Evolutionary conservation across 768 basidiomycete genomes (phyloP).

Genomic region (Hygrocybe punicea): DNA sequence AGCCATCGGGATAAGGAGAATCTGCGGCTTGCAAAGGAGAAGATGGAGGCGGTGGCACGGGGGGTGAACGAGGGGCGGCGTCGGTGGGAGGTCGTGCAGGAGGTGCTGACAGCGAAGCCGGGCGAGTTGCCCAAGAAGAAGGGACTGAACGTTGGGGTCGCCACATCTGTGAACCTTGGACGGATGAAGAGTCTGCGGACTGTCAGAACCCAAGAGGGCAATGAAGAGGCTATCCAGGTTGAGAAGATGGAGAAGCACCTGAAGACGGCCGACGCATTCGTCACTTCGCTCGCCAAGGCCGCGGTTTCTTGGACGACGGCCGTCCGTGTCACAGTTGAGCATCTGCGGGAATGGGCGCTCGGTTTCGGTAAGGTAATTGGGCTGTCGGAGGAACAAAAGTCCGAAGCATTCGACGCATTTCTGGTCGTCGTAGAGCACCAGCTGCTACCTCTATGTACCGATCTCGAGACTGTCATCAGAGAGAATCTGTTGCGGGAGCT

Average conservation of each 20-base stretch:
- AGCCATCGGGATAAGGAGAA: constrained; percentile 62
- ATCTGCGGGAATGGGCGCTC: constrained; percentile 58
- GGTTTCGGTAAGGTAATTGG: constrained; percentile 69
- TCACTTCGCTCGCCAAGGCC: constrained; percentile 58
- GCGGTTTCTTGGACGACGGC: constrained; percentile 61
- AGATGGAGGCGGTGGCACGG: constrained; percentile 69
- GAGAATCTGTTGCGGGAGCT: constrained; percentile 57
- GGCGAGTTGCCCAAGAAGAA: constrained; percentile 29
- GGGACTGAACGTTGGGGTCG: constrained; percentile 42
- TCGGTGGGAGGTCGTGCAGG: constrained; percentile 74
- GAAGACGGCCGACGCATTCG: constrained; percentile 53
- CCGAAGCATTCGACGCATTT: constrained; percentile 72
- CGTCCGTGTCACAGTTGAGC: constrained; percentile 47
- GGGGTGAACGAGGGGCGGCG: constrained; percentile 77
- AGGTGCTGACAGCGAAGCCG: constrained; percentile 52
- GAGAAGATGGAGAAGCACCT: constrained; percentile 55
- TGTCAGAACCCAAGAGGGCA: constrained; percentile 31
- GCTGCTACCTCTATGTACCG: constrained; percentile 50
- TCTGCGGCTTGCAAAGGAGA: constrained; percentile 49
- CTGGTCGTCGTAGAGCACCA: constrained; percentile 52
- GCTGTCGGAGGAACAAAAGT: constrained; percentile 31
- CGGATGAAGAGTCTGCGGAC: constrained; percentile 55
- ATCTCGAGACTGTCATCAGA: constrained; percentile 53
- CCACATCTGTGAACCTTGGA: constrained; percentile 54
- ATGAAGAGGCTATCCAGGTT: constrained; percentile 50